phyloP scores from a whole-genome alignment of 2,329 filamentous ascomycete genomes.

The Drechslerella coelobrocha region DNA sequence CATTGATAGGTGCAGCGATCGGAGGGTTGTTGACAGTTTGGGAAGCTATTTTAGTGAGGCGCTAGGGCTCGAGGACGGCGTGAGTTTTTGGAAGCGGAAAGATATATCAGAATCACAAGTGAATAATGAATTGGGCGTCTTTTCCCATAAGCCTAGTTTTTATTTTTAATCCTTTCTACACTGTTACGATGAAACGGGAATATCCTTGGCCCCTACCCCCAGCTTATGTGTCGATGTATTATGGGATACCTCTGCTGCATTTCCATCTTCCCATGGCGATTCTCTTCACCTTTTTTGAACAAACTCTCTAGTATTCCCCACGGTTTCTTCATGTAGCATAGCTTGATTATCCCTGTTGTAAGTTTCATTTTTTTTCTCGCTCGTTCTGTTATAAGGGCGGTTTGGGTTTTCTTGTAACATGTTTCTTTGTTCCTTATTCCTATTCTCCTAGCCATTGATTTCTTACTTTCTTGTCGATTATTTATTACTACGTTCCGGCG shows the following conservation, averaged over 20 bases:
- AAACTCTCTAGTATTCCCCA: not conserved
- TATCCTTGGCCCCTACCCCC: not conserved
- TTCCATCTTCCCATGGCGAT: constrained; percentile 2
- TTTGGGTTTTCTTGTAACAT: no score
- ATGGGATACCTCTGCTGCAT: constrained; percentile 35
- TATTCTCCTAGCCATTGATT: no score
- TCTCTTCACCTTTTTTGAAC: not conserved
- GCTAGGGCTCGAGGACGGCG: not conserved
- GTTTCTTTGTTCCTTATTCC: no score
- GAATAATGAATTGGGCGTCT: not conserved
- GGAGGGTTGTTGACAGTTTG: constrained; percentile 75
- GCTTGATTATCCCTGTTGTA: no score
- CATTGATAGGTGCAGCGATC: constrained; percentile 72
- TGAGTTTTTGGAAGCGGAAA: not conserved
- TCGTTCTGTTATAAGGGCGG: no score
- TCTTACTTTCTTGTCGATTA: no score
- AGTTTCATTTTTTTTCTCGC: no score
- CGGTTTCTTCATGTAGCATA: constrained; percentile 27
- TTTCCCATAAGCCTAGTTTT: not conserved
- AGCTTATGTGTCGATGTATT: constrained; percentile 46
- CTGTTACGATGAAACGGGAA: constrained; percentile 21
- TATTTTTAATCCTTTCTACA: not conserved
- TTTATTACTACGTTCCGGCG: no score
- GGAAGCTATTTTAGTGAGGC: constrained; percentile 67
- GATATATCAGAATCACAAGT: not conserved